A percentile compares a stretch with the other conserved stretches of the same genome.
phyloP scores from a whole-genome alignment of 352 stramenopile species.

The Globisporangium polare region DNA sequence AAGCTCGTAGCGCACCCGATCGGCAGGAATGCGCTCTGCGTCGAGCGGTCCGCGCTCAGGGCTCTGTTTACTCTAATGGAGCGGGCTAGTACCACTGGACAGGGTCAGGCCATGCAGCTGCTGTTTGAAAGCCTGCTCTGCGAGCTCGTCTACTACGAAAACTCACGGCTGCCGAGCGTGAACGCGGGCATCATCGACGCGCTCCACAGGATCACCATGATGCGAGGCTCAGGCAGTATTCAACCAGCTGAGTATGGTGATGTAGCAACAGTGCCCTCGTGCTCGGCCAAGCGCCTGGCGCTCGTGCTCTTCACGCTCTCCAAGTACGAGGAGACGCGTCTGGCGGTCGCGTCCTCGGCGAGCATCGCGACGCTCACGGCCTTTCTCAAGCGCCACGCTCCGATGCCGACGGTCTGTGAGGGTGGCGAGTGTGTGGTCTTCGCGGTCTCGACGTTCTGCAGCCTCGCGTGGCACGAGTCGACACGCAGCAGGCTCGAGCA shows the following conservation, averaged over 20 bases:
- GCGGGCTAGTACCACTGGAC: neutral
- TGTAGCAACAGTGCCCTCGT: conserved; percentile 9
- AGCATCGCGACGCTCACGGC: conserved; percentile 32
- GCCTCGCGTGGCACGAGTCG: conserved; percentile 59
- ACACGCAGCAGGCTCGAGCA: conserved; percentile 31
- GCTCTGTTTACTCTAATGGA: conserved; percentile 53
- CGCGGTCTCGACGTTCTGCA: conserved; percentile 44
- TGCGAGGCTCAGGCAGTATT: neutral
- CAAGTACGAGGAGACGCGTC: conserved; percentile 39
- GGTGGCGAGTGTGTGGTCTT: conserved; percentile 30
- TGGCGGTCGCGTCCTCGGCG: conserved; percentile 29
- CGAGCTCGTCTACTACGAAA: conserved; percentile 50
- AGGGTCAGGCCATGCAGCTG: conserved; percentile 7
- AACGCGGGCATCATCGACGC: conserved; percentile 53
- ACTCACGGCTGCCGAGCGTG: conserved; percentile 46
- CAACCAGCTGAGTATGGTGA: neutral
- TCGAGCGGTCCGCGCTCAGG: conserved; percentile 37
- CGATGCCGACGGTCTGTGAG: conserved; percentile 21
- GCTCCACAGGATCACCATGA: conserved; percentile 25
- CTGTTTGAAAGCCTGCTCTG: conserved; percentile 46
- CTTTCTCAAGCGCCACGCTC: conserved; percentile 27
- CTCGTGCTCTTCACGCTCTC: conserved; percentile 55
- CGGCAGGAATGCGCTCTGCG: conserved; percentile 40
- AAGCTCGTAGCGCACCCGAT: conserved; percentile 48
- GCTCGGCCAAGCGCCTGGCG: conserved; percentile 25